phyloP scores from a whole-genome alignment of 768 basidiomycete genomes.

The Cyclocybe aegerita region DNA sequence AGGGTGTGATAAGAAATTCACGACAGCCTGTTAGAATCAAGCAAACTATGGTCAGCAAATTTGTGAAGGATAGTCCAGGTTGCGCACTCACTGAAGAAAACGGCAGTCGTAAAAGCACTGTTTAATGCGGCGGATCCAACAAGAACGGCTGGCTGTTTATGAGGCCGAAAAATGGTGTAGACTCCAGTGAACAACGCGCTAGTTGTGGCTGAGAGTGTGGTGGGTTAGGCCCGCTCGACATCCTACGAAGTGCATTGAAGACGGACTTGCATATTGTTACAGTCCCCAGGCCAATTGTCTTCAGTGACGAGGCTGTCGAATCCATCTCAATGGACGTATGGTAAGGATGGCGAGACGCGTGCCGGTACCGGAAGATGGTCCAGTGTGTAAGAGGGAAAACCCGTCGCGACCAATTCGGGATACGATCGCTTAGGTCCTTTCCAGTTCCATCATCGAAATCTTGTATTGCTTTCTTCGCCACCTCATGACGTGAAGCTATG shows the following conservation, averaged over 20 bases:
- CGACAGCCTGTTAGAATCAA: slow-evolving; percentile 52
- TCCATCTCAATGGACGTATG: background rate
- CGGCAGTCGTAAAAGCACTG: slow-evolving; percentile 65
- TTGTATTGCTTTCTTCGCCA: background rate
- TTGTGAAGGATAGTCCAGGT: background rate
- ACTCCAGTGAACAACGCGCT: slow-evolving; percentile 52
- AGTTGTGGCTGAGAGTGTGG: slow-evolving; percentile 44
- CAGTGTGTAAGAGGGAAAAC: no score
- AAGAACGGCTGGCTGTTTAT: slow-evolving; percentile 44
- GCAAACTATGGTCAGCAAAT: slow-evolving; percentile 1
- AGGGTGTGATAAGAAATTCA: slow-evolving; percentile 74
- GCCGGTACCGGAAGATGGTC: no score
- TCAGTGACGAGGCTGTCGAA: slow-evolving; percentile 32
- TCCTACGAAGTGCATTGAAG: slow-evolving; percentile 24
- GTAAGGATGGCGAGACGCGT: no score
- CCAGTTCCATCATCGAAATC: background rate
- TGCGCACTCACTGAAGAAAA: slow-evolving; percentile 71
- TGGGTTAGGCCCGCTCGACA: slow-evolving; percentile 24
- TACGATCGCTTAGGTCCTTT: no score
- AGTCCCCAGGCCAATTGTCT: slow-evolving; percentile 57
- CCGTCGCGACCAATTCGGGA: no score
- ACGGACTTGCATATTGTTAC: slow-evolving; percentile 82
- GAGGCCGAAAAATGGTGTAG: slow-evolving; percentile 44
- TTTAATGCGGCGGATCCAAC: slow-evolving; percentile 68
- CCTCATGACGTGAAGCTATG: slow-evolving; percentile 19